Conservation (phyloP, 2,329 filamentous ascomycete species). For the Fusarium sp. region DNA sequence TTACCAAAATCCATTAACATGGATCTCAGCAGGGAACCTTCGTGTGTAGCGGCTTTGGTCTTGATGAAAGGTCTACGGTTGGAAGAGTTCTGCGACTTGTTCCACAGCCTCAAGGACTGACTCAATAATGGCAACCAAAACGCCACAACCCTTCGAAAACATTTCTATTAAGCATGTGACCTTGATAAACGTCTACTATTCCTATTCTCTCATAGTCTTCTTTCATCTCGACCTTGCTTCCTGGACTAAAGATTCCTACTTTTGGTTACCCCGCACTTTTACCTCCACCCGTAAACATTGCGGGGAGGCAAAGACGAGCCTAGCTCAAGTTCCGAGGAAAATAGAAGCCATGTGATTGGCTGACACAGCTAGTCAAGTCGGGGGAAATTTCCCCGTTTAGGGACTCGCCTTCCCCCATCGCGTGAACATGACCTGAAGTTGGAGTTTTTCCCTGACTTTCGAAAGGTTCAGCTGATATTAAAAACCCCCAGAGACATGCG, state of each 20-base stretch:
- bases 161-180: background rate
- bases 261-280: conserved; percentile 30
- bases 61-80: no score
- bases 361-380: conserved; percentile 23
- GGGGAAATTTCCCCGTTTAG: conserved; percentile 47
- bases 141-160: background rate
- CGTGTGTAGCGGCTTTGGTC: no score
- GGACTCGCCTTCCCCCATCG: conserved; percentile 23
- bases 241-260: background rate
- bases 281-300: conserved; percentile 16
- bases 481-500: conserved; percentile 1
- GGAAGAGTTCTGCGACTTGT: no score
- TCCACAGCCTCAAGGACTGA: background rate
- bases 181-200: background rate
- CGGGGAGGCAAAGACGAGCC: conserved; percentile 25
- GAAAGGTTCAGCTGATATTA: conserved; percentile 1
- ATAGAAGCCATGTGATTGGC: conserved; percentile 22
- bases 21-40: no score
- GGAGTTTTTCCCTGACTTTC: conserved; percentile 5
- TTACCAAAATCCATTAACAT: no score
- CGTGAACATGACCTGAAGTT: conserved; percentile 34
- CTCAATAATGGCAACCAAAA: background rate
- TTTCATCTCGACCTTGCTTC: background rate
- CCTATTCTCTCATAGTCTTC: background rate
- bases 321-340: background rate